Base-by-base conservation (phyloP, 129 eudicot species). In the Centaurea solstitialis region DNA sequence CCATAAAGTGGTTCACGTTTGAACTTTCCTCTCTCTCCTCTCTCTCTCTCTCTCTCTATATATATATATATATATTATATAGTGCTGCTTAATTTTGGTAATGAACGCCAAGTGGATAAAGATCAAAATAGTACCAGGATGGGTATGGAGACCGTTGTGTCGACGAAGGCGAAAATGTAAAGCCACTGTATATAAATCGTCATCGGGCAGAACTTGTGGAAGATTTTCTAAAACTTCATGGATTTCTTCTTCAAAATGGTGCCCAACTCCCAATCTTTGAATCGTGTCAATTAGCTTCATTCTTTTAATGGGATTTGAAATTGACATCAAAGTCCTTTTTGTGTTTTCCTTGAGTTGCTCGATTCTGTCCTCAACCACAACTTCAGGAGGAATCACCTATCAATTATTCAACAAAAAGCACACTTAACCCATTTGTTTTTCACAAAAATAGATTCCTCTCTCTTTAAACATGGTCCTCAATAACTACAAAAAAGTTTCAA, bases 161-260 rank as follows among this genome's bases (percentile, higher is more conserved):
- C 94, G 86, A 33, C 78, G 88, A 83, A 90, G 76, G 3, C 94
- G 91, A 47, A 90, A 90, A 70, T 75, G 70, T 24, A 90, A 80
- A 2, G 88, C 85, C 6, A 81, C 67, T 5, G 84, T 80, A 64
- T 77, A 80, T 18, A 87, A 80, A 76, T 87, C 83, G 4, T 83
- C 85, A 13, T 83, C 39, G 0, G 74, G 80, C 9, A 28, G 17
- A 47, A 33, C 83, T 9, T 74, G 72, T 18, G 70, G 7, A 4
- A 82, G 77, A 1, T 47, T 47, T 47, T 15, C 12, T 26, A 90
- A 24, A 1, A 85, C 22, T 24, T 64, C 53, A 7, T 74, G 64
- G 23, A 85, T 85, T 6, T 87, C 86, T 47, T 90, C 86, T 67
- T 87, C 83, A 20, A 87, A 82, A 75, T 83, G 77, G 70, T 83